Evolutionary conservation across 176 grass and related monocot genomes (phyloP).

Genomic region (Carex myosuroides): DNA sequence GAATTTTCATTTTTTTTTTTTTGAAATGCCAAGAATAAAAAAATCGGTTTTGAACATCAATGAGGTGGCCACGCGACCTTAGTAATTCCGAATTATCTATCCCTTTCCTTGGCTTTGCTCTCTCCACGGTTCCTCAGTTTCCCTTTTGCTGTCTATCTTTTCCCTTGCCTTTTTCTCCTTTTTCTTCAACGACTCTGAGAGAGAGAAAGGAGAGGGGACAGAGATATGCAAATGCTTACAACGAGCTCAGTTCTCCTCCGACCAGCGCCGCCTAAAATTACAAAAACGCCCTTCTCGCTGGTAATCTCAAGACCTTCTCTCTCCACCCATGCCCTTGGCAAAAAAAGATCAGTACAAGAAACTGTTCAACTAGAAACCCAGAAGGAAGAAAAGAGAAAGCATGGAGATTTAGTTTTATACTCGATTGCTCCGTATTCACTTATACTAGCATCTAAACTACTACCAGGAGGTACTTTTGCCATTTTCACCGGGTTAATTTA

Average conservation of each 20-base stretch:
- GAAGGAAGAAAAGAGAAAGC: conserved; percentile 5
- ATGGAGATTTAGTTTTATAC: conserved; percentile 34
- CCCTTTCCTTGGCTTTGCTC: conserved; percentile 36
- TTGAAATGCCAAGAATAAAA: too few species aligned
- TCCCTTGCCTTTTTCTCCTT: neutral
- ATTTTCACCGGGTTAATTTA: neutral
- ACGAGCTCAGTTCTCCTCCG: conserved; percentile 38
- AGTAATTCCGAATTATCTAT: neutral
- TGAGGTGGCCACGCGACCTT: neutral
- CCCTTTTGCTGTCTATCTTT: conserved; percentile 8
- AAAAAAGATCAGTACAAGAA: conserved; percentile 1
- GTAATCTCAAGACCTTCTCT: neutral
- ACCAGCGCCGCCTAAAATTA: neutral
- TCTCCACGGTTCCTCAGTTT: conserved; percentile 43
- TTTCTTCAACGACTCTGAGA: neutral
- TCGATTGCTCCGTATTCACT: conserved; percentile 68
- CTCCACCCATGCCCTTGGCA: neutral
- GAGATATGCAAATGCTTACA: conserved; percentile 32
- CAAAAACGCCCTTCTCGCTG: neutral
- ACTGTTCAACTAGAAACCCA: neutral
- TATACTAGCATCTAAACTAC: conserved; percentile 44
- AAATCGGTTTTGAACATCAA: too few species aligned
- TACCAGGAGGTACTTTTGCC: conserved; percentile 45
- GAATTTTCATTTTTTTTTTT: too few species aligned
- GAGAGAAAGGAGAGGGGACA: neutral